Percentiles rank a stretch among this genome's conserved stretches.
These are phyloP conservation scores for Hysterangium stoloniferum DNA, from an alignment of 768 basidiomycete genomes.

Conservation along the genomic window DNA sequence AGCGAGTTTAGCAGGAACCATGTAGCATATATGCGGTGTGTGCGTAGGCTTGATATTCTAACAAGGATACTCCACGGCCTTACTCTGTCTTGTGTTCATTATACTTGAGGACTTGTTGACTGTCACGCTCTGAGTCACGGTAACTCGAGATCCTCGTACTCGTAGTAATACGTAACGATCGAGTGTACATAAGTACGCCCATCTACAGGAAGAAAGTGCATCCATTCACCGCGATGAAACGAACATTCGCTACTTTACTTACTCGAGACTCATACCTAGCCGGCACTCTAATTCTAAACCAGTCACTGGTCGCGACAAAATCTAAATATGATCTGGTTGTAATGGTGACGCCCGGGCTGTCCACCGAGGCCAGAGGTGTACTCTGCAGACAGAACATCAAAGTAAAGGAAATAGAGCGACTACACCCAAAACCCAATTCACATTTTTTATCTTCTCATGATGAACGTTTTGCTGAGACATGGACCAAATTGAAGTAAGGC, in stretches of 20 bases:
- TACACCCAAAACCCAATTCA: slow-evolving; percentile 42
- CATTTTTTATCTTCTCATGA: slow-evolving; percentile 31
- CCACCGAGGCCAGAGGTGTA: slow-evolving; percentile 39
- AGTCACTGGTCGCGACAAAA: slow-evolving; percentile 43
- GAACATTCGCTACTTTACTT: slow-evolving; percentile 71
- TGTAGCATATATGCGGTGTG: too few species aligned
- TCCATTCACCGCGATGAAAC: too few species aligned
- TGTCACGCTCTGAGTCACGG: too few species aligned
- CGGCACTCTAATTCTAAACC: slow-evolving; percentile 53
- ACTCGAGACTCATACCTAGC: slow-evolving; percentile 56
- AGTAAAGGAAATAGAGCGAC: slow-evolving; percentile 49
- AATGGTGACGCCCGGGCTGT: slow-evolving; percentile 59
- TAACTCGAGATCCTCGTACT: too few species aligned
- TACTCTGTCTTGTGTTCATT: not conserved
- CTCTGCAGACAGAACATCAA: slow-evolving; percentile 47
- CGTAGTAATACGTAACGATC: too few species aligned
- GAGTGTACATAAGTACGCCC: too few species aligned
- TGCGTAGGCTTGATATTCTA: too few species aligned
- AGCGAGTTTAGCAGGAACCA: too few species aligned
- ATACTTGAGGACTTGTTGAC: too few species aligned
- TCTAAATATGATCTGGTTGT: slow-evolving; percentile 73
- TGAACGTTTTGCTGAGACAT: slow-evolving; percentile 50
- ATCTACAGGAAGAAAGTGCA: too few species aligned
- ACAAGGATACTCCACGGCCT: too few species aligned
- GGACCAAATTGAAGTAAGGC: slow-evolving; percentile 42